Evolutionary conservation across 345 rosid genomes (phyloP).

Genomic region (Clarkia xantiana): DNA sequence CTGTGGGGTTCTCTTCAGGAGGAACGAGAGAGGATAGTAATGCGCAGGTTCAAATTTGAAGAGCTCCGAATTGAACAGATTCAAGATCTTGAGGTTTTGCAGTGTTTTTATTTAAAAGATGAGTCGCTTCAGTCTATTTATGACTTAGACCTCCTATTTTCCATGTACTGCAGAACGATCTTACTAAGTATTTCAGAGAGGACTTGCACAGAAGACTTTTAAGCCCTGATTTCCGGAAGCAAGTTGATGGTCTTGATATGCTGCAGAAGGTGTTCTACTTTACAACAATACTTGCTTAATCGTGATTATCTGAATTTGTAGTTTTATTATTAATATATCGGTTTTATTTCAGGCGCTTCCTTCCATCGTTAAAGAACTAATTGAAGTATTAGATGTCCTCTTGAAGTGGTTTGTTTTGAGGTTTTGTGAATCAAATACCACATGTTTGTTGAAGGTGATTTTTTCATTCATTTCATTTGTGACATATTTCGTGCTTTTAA

Average conservation of each 20-base stretch:
- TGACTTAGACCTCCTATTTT: not conserved
- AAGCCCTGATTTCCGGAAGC: slow-evolving; percentile 83
- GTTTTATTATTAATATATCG: not conserved
- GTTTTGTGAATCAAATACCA: slow-evolving; percentile 90
- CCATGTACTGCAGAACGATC: slow-evolving; percentile 53
- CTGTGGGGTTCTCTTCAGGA: slow-evolving; percentile 35
- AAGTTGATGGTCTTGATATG: slow-evolving; percentile 96
- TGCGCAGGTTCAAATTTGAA: slow-evolving; percentile 84
- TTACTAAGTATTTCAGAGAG: slow-evolving; percentile 91
- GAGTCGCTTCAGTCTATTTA: slow-evolving; percentile 5
- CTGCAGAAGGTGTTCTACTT: slow-evolving; percentile 59
- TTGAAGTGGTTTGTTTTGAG: slow-evolving; percentile 88
- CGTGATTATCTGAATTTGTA: slow-evolving; percentile 6
- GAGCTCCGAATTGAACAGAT: slow-evolving; percentile 80
- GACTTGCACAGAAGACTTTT: slow-evolving; percentile 73
- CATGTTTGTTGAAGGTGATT: slow-evolving; percentile 79
- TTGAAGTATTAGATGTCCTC: slow-evolving; percentile 86
- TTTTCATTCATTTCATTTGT: slow-evolving; percentile 1
- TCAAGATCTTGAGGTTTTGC: slow-evolving; percentile 93
- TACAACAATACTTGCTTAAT: slow-evolving; percentile 1
- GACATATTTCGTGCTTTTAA: slow-evolving; percentile 1
- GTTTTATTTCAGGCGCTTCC: slow-evolving; percentile 64
- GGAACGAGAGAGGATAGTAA: slow-evolving; percentile 86
- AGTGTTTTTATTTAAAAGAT: slow-evolving; percentile 2
- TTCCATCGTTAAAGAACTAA: slow-evolving; percentile 47